Conservation (phyloP, 164 flowering plant species). For the Kalanchoe fedtschenkoi region DNA sequence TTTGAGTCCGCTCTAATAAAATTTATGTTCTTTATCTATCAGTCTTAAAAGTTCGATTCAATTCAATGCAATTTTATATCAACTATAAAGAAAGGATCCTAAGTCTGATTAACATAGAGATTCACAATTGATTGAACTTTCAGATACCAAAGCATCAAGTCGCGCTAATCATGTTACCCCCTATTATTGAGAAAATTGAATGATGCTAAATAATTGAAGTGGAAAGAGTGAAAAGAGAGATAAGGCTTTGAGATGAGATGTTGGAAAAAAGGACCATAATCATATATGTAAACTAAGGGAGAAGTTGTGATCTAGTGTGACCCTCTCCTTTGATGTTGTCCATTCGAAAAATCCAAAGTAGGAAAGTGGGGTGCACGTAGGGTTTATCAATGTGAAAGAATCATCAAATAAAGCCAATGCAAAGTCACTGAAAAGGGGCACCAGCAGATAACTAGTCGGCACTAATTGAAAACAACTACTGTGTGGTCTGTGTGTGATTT, state of each 20-base stretch:
- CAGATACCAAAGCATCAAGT: background rate
- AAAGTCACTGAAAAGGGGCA: background rate
- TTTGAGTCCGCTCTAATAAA: too few species aligned
- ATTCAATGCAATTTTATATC: too few species aligned
- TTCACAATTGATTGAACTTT: background rate
- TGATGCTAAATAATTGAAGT: constrained; percentile 3
- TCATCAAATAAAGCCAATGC: background rate
- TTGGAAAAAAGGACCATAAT: background rate
- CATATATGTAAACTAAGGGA: background rate
- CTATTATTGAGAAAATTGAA: background rate
- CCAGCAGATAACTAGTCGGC: background rate
- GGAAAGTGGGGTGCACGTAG: background rate
- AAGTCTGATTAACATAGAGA: background rate
- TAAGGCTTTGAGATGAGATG: constrained; percentile 3
- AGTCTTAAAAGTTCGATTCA: too few species aligned
- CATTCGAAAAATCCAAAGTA: too few species aligned
- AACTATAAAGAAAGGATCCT: too few species aligned
- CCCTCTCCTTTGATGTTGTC: constrained; percentile 3
- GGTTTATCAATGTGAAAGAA: background rate
- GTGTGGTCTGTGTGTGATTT: background rate
- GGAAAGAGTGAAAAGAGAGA: background rate
- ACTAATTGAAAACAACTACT: background rate
- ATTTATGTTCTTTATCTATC: too few species aligned
- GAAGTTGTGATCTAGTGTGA: too few species aligned
- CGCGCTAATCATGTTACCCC: too few species aligned